Evolutionary conservation across 2,329 filamentous ascomycete species (phyloP).

Genomic region (Septoria linicola): DNA sequence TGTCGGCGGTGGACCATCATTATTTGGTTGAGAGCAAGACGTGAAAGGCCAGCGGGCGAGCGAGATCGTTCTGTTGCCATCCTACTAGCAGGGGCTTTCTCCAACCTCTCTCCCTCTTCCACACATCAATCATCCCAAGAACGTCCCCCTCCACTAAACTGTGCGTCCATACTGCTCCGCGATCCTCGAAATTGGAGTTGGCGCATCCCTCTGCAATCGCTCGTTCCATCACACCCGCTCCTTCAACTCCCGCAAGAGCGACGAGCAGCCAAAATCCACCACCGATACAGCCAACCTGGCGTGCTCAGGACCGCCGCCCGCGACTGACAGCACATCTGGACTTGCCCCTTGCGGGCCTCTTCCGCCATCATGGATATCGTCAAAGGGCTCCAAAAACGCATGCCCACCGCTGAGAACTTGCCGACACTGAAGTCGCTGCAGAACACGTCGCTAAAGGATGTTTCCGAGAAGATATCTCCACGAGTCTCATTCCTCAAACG

Average conservation of each 20-base stretch:
- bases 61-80: neutral
- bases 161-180: too few species aligned
- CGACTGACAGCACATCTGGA: conserved; percentile 22
- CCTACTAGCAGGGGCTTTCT: conserved; percentile 1
- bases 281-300: conserved; percentile 1
- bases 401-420: conserved; percentile 46
- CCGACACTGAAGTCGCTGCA: conserved; percentile 46
- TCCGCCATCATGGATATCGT: conserved; percentile 44
- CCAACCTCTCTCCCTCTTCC: neutral
- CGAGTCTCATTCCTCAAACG: conserved; percentile 78
- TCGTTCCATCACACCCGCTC: neutral
- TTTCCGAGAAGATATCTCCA: conserved; percentile 46
- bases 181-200: too few species aligned
- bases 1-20: too few species aligned
- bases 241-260: conserved; percentile 5
- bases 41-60: too few species aligned
- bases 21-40: too few species aligned
- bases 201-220: neutral
- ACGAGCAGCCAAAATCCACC: conserved; percentile 10
- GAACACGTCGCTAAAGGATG: conserved; percentile 38
- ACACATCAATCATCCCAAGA: neutral
- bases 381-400: conserved; percentile 46
- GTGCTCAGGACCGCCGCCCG: conserved; percentile 8
- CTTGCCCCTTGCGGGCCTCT: conserved; percentile 25
- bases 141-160: neutral